Conservation (phyloP, 345 rosid species). For the Pistacia integerrima region DNA sequence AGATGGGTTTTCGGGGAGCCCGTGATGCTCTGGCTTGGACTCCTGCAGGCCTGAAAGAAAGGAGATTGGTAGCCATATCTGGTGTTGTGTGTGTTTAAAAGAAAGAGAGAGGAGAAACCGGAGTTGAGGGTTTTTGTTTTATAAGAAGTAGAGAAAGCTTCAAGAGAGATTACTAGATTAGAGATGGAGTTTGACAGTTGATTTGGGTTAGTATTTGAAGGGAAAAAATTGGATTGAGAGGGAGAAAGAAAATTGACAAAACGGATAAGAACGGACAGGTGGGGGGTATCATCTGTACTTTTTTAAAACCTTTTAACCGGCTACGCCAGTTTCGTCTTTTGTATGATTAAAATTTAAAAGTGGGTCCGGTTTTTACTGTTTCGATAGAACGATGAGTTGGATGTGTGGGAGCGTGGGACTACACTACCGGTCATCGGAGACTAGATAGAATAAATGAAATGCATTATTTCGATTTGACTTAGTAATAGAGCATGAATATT, state of each 20-base stretch:
- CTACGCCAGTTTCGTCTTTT: slow-evolving; percentile 23
- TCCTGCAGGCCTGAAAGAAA: slow-evolving; percentile 19
- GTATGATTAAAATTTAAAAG: neutral
- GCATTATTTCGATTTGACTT: neutral
- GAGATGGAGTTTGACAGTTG: neutral
- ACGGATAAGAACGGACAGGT: slow-evolving; percentile 39
- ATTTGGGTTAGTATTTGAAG: slow-evolving; percentile 8
- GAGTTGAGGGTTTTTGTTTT: neutral
- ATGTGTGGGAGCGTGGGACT: neutral
- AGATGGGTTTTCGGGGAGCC: slow-evolving; percentile 18
- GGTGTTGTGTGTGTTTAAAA: neutral
- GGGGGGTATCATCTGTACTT: slow-evolving; percentile 20
- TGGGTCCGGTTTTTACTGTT: neutral
- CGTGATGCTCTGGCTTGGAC: slow-evolving; percentile 28
- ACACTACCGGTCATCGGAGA: neutral
- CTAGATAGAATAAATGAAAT: neutral
- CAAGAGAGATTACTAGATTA: neutral
- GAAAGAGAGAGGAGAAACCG: neutral
- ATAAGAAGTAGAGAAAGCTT: neutral
- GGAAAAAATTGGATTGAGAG: too few relatives aligned
- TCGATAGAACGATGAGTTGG: neutral
- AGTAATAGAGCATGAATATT: too few relatives aligned
- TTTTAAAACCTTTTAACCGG: slow-evolving; percentile 18
- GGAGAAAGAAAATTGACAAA: neutral
- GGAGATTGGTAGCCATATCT: slow-evolving; percentile 42